Conservation (phyloP, 2,329 filamentous ascomycete genomes). For the Trichoderma lentiforme region DNA sequence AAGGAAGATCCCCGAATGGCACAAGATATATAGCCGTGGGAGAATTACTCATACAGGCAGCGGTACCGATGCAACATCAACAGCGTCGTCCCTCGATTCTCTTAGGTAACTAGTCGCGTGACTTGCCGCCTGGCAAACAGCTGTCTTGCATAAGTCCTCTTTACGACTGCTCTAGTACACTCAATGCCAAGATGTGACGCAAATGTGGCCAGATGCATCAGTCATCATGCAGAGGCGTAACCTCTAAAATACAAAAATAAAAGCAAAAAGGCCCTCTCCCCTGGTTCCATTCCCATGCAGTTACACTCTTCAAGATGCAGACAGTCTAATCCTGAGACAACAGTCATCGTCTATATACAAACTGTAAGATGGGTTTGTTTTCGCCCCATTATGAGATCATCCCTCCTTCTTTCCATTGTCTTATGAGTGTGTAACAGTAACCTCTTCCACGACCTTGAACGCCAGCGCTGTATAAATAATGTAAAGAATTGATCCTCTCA, state of each 20-base stretch:
- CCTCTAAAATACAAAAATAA: background rate
- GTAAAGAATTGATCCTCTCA: slow-evolving; percentile 8
- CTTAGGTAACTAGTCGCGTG: slow-evolving; percentile 14
- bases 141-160: background rate
- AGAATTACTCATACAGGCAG: background rate
- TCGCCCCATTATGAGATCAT: background rate
- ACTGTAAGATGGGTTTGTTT: slow-evolving; percentile 19
- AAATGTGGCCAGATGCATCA: background rate
- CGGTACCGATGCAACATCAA: background rate
- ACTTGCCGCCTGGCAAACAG: slow-evolving; percentile 3
- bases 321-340: background rate
- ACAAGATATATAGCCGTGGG: background rate
- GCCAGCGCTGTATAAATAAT: slow-evolving; percentile 36
- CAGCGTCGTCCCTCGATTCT: background rate
- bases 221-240: background rate
- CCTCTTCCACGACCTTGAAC: slow-evolving; percentile 23
- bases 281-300: background rate
- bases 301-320: background rate
- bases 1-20: background rate
- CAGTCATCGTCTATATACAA: slow-evolving; percentile 8
- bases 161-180: background rate
- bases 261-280: background rate
- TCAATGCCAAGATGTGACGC: background rate
- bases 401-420: background rate
- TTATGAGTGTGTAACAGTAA: background rate